phyloP scores from a whole-genome alignment of 352 stramenopile species.

The Pythium coloratum region DNA sequence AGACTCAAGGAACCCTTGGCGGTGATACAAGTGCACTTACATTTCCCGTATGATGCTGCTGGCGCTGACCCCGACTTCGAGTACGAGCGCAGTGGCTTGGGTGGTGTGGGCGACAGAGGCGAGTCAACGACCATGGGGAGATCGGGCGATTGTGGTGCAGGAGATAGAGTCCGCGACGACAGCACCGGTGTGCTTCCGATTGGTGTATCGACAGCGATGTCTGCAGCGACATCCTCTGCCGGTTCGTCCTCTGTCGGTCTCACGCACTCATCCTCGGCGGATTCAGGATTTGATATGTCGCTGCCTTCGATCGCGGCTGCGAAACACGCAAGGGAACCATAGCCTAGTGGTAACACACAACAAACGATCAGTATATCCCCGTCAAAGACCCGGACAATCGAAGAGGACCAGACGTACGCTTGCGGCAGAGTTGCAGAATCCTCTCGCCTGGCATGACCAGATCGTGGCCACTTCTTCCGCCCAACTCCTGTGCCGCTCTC shows the following conservation, averaged over 20 bases:
- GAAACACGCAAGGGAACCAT: slow-evolving; percentile 24
- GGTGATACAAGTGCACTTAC: slow-evolving; percentile 12
- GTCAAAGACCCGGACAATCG: background rate
- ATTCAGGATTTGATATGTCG: background rate
- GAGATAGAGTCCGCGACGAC: background rate
- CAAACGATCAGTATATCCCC: background rate
- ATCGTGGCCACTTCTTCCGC: background rate
- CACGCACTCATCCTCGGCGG: background rate
- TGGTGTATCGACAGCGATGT: background rate
- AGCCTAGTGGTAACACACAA: slow-evolving; percentile 5
- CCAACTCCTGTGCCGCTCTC: slow-evolving; percentile 5
- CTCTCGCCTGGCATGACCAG: slow-evolving; percentile 10
- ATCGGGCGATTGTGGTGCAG: background rate
- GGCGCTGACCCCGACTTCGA: background rate
- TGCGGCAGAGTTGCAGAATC: slow-evolving; percentile 22
- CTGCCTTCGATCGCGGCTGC: slow-evolving; percentile 21
- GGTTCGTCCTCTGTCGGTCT: background rate
- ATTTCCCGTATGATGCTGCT: slow-evolving; percentile 12
- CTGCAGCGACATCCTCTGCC: background rate
- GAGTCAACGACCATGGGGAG: background rate
- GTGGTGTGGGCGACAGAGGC: background rate
- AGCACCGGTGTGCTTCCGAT: background rate
- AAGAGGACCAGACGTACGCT: slow-evolving; percentile 12
- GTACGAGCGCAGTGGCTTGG: background rate
- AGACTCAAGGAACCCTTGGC: background rate